Conservation (phyloP, 108 stramenopile genomes). For the Epipyxis sp. region DNA sequence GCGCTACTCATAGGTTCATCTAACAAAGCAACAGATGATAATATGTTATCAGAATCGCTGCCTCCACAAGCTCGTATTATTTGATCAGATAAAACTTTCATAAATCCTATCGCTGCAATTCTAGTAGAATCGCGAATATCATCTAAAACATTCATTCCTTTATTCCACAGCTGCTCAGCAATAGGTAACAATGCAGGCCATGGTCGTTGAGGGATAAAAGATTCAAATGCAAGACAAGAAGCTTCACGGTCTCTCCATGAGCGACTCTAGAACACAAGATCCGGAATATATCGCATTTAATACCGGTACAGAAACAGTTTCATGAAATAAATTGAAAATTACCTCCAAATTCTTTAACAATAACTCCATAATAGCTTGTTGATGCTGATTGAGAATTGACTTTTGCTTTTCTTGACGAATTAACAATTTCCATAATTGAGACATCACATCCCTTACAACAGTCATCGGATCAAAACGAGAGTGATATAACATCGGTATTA, state of each 20-base stretch:
- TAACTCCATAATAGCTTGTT: no score
- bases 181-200: slow-evolving; percentile 7
- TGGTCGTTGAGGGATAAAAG: neutral
- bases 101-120: neutral
- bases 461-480: slow-evolving; percentile 1
- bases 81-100: slow-evolving; percentile 14
- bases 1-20: no score
- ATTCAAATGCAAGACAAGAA: neutral
- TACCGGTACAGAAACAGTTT: no score
- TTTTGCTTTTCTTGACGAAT: slow-evolving; percentile 10
- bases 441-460: slow-evolving; percentile 25
- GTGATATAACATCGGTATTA: slow-evolving; percentile 28
- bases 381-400: neutral
- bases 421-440: slow-evolving; percentile 24
- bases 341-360: no score
- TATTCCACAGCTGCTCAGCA: slow-evolving; percentile 8
- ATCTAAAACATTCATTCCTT: slow-evolving; percentile 12
- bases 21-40: neutral
- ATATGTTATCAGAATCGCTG: neutral
- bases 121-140: slow-evolving; percentile 29
- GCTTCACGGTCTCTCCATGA: slow-evolving; percentile 27
- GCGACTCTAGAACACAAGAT: no score
- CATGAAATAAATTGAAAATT: slow-evolving; percentile 27
- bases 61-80: neutral
- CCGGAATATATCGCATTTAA: no score